Base-by-base conservation (phyloP, 306 rosid genomes). In the Acacia confusa region DNA sequence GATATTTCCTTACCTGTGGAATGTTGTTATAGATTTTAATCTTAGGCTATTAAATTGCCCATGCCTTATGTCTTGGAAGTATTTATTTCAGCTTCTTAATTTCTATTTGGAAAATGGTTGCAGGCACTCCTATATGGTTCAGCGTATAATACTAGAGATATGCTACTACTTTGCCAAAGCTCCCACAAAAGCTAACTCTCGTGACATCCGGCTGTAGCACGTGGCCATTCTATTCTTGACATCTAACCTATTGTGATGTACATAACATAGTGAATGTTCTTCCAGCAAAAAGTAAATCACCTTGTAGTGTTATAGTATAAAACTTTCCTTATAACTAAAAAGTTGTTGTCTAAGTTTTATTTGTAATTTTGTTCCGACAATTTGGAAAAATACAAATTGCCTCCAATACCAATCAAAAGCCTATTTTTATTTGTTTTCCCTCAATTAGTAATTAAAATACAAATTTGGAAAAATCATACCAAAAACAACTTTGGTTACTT, bases 51-150 rank as follows among this genome's bases (percentile, higher is more conserved):
- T 40, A 38, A 52, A 81, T 36, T 6, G 69, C 74, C 81, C 66
- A 55, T 55, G 28, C 67, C 50, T 66, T 77, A 24, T n/a, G 69
- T 45, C 66, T 76, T 32, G 15, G 19, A 67, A 4, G 73, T 66
- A 65, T 65, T 24, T 22, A 22, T 79, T 70, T 78, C 75, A 53
- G 60, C 73, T 63, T 60, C 79, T 88, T 36, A 79, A 13, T 77
- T 76, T 80, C 16, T 81, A 34, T 81, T 73, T 79, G 60, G 72
- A 73, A 75, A 85, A 61, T 76, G 27, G 78, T 87, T 90, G 90
- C 94, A 95, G 99, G 94, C 93, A 92, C 79, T 47, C 90, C 76
- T 89, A 85, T 79, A 89, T 93, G 86, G 88, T 93, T 78, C 90
- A 85, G 82, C 91, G 92, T 9, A 89, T 91, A 87, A 82, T 84